Conservation (phyloP, 164 flowering plant genomes). For the Sedum album region DNA sequence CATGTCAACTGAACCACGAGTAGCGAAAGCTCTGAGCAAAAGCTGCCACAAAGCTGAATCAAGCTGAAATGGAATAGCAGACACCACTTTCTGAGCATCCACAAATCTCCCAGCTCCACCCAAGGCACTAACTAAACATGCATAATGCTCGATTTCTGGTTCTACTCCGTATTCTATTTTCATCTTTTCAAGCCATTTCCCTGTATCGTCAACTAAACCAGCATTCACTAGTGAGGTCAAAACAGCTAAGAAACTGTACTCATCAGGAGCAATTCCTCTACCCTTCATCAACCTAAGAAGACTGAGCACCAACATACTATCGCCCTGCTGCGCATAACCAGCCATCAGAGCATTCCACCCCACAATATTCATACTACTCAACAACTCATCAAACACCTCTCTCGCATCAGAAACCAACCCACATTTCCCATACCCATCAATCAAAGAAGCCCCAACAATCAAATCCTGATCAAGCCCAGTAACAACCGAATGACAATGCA, state of each 20-base stretch:
- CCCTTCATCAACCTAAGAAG: slow-evolving; percentile 34
- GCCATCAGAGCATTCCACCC: slow-evolving; percentile 68
- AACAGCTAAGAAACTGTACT: slow-evolving; percentile 52
- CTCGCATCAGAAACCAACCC: slow-evolving; percentile 54
- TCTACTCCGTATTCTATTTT: slow-evolving; percentile 29
- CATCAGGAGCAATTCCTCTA: slow-evolving; percentile 39
- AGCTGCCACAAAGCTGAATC: slow-evolving; percentile 66
- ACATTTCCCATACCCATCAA: slow-evolving; percentile 65
- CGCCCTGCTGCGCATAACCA: slow-evolving; percentile 67
- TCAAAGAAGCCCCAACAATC: slow-evolving; percentile 44
- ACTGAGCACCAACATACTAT: slow-evolving; percentile 24
- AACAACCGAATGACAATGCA: slow-evolving; percentile 51
- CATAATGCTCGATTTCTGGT: slow-evolving; percentile 60
- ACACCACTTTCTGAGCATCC: slow-evolving; percentile 44
- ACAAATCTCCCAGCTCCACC: slow-evolving; percentile 44
- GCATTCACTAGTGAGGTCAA: slow-evolving; percentile 43
- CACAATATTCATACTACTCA: slow-evolving; percentile 24
- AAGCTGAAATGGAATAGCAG: slow-evolving; percentile 55
- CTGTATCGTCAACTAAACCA: slow-evolving; percentile 33
- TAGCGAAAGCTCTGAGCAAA: slow-evolving; percentile 36
- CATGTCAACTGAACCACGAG: slow-evolving; percentile 28
- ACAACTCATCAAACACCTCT: slow-evolving; percentile 37
- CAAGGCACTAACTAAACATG: slow-evolving; percentile 57
- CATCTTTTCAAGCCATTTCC: slow-evolving; percentile 45
- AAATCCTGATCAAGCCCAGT: slow-evolving; percentile 38